Conservation (phyloP, 2,329 filamentous ascomycete species). For the Clonostachys solani region DNA sequence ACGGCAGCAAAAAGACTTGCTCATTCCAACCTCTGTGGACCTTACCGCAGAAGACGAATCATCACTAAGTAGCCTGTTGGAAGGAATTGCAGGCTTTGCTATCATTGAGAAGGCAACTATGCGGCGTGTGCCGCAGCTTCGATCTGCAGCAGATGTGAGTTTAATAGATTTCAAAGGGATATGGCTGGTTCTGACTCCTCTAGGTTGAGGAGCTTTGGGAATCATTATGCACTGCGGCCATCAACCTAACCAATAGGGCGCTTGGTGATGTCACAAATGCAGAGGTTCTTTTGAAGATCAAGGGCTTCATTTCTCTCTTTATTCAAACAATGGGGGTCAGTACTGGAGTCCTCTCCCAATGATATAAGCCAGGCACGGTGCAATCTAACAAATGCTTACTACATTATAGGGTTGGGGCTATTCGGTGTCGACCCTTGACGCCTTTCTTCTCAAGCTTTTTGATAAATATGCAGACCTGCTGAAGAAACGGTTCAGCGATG, state of each 20-base stretch:
- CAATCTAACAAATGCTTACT: background rate
- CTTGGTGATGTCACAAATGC: slow-evolving; percentile 80
- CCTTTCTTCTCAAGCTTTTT: slow-evolving; percentile 83
- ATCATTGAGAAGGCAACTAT: slow-evolving; percentile 96
- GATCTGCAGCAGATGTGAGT: slow-evolving; percentile 75
- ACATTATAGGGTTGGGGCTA: slow-evolving; percentile 89
- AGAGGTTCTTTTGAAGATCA: slow-evolving; percentile 88
- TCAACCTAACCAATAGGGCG: slow-evolving; percentile 75
- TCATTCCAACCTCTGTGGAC: slow-evolving; percentile 73
- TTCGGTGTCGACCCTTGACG: slow-evolving; percentile 74
- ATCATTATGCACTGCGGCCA: slow-evolving; percentile 88
- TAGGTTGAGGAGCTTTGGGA: slow-evolving; percentile 98
- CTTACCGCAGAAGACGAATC: slow-evolving; percentile 79
- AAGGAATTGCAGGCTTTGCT: slow-evolving; percentile 92
- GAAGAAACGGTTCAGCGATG: slow-evolving; percentile 87
- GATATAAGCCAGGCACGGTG: background rate
- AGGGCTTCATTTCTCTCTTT: slow-evolving; percentile 87
- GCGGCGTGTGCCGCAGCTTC: slow-evolving; percentile 77
- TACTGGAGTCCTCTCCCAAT: background rate
- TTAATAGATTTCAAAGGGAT: background rate
- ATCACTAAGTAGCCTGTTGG: slow-evolving; percentile 83
- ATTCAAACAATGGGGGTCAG: slow-evolving; percentile 95
- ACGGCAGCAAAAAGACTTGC: slow-evolving; percentile 84
- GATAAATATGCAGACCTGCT: slow-evolving; percentile 90
- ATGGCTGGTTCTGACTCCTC: background rate